Base-by-base conservation (phyloP, 225 moss, liverwort and hornwort species). In the Lunularia cruciata region DNA sequence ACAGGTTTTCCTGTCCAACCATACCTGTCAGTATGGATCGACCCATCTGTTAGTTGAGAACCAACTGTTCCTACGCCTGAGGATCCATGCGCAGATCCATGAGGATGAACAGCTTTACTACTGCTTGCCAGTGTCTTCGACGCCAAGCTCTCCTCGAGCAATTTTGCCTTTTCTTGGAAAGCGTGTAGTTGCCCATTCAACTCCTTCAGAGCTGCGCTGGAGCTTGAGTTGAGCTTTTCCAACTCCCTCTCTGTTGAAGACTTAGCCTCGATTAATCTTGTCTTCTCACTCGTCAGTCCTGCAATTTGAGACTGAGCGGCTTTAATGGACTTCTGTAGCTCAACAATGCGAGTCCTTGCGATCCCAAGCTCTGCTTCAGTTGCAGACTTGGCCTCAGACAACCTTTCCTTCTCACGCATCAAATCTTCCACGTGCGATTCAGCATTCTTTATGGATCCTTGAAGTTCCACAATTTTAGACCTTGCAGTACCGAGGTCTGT, bases 1-100 rank as follows among this genome's bases (percentile, higher is more conserved):
- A 69, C 39, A 55, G 69, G 69, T 69, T 69, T 57, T 28, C 56
- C 51, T 20, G 51, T 34, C 54, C 69, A 57, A 22, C 40, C 55
- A 42, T 37, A 69, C 53, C 68, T 69, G 56, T 60, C 36, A 35
- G 60, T 35, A 57, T 57, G 56, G 27, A 3, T 57, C 12, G 56
- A 6, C 11, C 43, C 43, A 32, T 8, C 16, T 5, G 64, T 28
- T 8, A 47, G 31, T 10, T 2, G 25, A 4, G 49, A n/a, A 56
- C 30, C 23, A 33, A 9, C 66, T 40, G 40, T 40, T 40, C 4
- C 49, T 54, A 38, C 68, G 48, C 48, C 35, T 69, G 52, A 54
- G 3, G 15, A 15, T 36, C 6, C 23, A 18, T 4, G 25, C 13
- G 26, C 12, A 12, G 1, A 6, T 57, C 56, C 49, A 20, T 49